Conservation (phyloP, 1,284 basidiomycete species). For the Moniliophthora roreri region DNA sequence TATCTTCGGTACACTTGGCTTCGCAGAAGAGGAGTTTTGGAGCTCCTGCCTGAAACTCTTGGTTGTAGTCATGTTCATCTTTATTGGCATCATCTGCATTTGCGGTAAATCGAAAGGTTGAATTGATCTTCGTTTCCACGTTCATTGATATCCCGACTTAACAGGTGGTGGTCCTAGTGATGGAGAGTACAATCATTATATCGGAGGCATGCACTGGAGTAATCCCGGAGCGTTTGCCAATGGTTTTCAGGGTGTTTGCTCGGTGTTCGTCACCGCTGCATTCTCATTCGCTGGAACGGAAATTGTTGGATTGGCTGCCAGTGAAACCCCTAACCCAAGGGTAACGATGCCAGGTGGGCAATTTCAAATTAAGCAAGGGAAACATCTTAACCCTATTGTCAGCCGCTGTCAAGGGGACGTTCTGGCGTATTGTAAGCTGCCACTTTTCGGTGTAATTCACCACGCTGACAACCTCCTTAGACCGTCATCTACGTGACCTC, state of each 20-base stretch:
- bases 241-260: constrained; percentile 42
- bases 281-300: constrained; percentile 72
- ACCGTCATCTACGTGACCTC: constrained; percentile 42
- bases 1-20: constrained; percentile 44
- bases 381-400: neutral
- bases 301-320: constrained; percentile 64
- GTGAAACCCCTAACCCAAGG: constrained; percentile 57
- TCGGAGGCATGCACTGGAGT: constrained; percentile 49
- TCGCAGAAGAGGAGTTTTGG: constrained; percentile 57
- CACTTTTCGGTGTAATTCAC: neutral
- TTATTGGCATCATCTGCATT: constrained; percentile 47
- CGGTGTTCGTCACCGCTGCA: constrained; percentile 45
- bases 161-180: constrained; percentile 43
- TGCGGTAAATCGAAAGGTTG: too few species aligned
- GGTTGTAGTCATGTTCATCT: constrained; percentile 51
- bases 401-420: constrained; percentile 42
- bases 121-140: too few species aligned
- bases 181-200: constrained; percentile 34
- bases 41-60: constrained; percentile 55
- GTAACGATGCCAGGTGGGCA: constrained; percentile 49
- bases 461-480: constrained; percentile 22
- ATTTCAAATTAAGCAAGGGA: neutral
- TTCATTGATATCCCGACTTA: too few species aligned
- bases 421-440: constrained; percentile 41
- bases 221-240: constrained; percentile 50